These are phyloP conservation scores for Epichloe coenophiala DNA, from an alignment of 2,329 filamentous ascomycete species.

Conservation along the genomic window DNA sequence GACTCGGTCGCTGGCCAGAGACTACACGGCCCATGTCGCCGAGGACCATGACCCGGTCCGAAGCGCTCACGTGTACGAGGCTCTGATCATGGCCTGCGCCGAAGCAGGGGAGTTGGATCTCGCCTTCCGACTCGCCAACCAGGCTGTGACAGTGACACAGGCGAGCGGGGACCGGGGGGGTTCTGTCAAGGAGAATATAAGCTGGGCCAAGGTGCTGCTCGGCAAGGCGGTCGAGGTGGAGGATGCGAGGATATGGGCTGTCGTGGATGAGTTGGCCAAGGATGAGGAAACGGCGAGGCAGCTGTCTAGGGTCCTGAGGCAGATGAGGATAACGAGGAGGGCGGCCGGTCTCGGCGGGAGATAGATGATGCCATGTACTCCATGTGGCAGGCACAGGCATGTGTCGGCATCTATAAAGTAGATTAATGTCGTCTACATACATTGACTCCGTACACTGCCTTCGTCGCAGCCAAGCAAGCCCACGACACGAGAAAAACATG, in stretches of 20 bases:
- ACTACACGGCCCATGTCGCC: conserved; percentile 15
- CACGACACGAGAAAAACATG: too few relatives aligned
- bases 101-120: conserved; percentile 18
- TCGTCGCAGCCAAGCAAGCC: too few relatives aligned
- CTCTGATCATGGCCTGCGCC: conserved; percentile 18
- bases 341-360: conserved; percentile 2
- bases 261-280: conserved; percentile 17
- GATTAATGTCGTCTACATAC: too few relatives aligned
- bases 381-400: too few relatives aligned
- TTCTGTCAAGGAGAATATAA: conserved; percentile 5
- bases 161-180: neutral
- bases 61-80: conserved; percentile 9
- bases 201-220: conserved; percentile 18
- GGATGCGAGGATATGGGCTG: conserved; percentile 19
- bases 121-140: conserved; percentile 19
- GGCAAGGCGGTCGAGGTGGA: conserved; percentile 14
- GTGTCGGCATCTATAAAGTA: too few relatives aligned
- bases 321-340: conserved; percentile 12
- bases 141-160: conserved; percentile 3
- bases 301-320: conserved; percentile 14
- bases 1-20: conserved; percentile 14
- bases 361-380: neutral
- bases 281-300: conserved; percentile 10
- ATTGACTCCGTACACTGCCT: too few relatives aligned
- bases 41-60: conserved; percentile 7